phyloP scores from a whole-genome alignment of 2,329 filamentous ascomycete genomes.

The Colletotrichum limetticola region DNA sequence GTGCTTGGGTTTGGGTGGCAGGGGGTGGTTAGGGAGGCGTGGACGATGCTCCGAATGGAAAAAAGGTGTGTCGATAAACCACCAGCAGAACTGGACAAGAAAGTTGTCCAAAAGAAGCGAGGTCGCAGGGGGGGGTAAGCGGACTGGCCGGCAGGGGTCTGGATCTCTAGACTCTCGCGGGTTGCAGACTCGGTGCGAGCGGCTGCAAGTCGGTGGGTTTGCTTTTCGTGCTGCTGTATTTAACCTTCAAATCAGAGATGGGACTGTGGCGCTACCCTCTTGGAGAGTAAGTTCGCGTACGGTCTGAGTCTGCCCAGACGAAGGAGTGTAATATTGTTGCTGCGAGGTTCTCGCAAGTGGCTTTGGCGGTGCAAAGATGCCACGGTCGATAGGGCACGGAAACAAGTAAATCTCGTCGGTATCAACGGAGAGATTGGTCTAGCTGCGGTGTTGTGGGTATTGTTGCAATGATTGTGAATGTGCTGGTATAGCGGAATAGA shows the following conservation, averaged over 20 bases:
- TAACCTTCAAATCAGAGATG: conserved; percentile 9
- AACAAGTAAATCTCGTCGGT: neutral
- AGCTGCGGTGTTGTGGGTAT: conserved; percentile 7
- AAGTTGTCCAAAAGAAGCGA: conserved; percentile 7
- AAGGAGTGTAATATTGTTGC: neutral
- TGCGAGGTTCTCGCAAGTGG: neutral
- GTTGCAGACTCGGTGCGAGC: conserved; percentile 30
- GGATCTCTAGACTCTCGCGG: conserved; percentile 17
- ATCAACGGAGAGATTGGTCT: neutral
- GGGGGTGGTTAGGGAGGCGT: conserved; percentile 18
- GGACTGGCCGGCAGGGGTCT: conserved; percentile 33
- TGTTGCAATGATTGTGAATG: neutral
- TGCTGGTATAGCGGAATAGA: neutral
- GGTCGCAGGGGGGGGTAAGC: conserved; percentile 15
- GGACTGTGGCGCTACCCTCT: conserved; percentile 18
- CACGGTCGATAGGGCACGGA: neutral
- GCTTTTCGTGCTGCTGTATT: conserved; percentile 2
- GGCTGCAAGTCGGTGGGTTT: conserved; percentile 4
- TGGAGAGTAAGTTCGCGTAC: too few species aligned
- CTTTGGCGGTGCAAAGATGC: neutral
- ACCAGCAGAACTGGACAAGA: conserved; percentile 2
- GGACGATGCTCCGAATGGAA: too few species aligned
- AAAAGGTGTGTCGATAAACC: neutral
- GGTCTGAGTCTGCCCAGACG: neutral
- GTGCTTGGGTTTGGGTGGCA: conserved; percentile 13